Base-by-base conservation (phyloP, 2,329 filamentous ascomycete genomes). In the Diaporthe nobilis region DNA sequence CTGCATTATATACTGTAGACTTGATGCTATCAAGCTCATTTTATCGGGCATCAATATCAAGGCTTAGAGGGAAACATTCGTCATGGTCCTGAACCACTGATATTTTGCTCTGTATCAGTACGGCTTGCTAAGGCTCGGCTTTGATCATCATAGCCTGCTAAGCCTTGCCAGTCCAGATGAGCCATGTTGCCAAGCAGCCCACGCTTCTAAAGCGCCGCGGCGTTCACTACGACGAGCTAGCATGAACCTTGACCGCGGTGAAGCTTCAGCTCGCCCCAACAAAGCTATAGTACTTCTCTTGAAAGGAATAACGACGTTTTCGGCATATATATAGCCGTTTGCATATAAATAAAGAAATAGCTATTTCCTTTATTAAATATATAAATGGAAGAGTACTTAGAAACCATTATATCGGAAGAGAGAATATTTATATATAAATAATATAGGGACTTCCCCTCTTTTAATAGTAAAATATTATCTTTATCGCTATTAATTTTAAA, bases 111-210 rank as follows among this genome's bases (percentile, higher is more conserved):
- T 7, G 28, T 17, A 25, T 39, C 7, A 20, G 17, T 6, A 25
- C 44, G 5, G 12, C 8, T 3, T 25, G 15, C 31, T n/a, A 42
- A 17, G 31, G 47, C 65, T 68, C 22, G 65, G 65, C 65, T 68
- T 68, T 31, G 22, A 68, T 68, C 65, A 68, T 68, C 47, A 8
- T 3, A 3, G 31, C 47, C 47, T 68, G 65, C 65, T 68, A 68
- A 68, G 65, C 47, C 65, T 68, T 53, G 65, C 25, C 47, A 39
- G 65, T 17, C 47, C 34, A 20, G 44, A 68, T 68, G 65, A 68
- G 65, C 65, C 65, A 68, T 68, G 65, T 28, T 53, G 47, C 65
- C 65, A 68, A 68, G 65, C 65, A 25, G 28, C 28, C 47, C 8
- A 68, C 39, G 7, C 22, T 53, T 53, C 39, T 47, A 15, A 53